Conservation (phyloP, 2,329 filamentous ascomycete genomes). For the Arthrobotrys pseudoclavata region DNA sequence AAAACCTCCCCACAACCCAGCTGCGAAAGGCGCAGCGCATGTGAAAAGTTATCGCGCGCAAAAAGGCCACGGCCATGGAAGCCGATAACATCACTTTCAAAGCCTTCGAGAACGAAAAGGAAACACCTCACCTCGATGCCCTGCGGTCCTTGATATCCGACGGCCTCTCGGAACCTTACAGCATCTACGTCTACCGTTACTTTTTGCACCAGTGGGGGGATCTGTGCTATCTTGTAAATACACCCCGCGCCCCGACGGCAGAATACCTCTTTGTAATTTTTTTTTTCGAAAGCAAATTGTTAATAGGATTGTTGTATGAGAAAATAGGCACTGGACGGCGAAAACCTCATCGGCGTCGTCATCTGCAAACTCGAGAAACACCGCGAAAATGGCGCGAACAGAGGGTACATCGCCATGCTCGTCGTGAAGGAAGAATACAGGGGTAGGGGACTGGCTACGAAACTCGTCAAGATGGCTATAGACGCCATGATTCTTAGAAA, state of each 20-base stretch:
- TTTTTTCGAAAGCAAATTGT: background rate
- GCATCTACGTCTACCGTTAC: constrained; percentile 98
- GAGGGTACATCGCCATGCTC: constrained; percentile 98
- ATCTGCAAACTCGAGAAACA: constrained; percentile 95
- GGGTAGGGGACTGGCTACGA: constrained; percentile 85
- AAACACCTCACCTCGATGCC: constrained; percentile 79
- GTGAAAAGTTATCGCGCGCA: background rate
- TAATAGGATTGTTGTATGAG: background rate
- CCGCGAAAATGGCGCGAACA: constrained; percentile 81
- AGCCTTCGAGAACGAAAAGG: constrained; percentile 66
- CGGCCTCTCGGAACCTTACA: constrained; percentile 97
- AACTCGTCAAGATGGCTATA: constrained; percentile 88
- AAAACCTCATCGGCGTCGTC: constrained; percentile 85
- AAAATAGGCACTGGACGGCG: constrained; percentile 73
- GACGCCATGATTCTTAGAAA: constrained; percentile 86
- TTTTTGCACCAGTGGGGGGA: constrained; percentile 98
- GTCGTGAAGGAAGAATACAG: constrained; percentile 86
- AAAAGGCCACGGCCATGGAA: constrained; percentile 44
- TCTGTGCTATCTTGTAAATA: constrained; percentile 88
- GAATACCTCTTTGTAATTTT: too few relatives aligned
- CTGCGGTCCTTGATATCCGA: constrained; percentile 95
- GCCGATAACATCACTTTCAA: constrained; percentile 49
- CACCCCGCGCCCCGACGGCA: too few relatives aligned
- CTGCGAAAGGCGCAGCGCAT: background rate
- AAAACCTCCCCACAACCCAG: background rate